These are phyloP conservation scores for Diddensiella santjacobensis DNA, from an alignment of 805 yeast genomes.

Conservation along the genomic window DNA sequence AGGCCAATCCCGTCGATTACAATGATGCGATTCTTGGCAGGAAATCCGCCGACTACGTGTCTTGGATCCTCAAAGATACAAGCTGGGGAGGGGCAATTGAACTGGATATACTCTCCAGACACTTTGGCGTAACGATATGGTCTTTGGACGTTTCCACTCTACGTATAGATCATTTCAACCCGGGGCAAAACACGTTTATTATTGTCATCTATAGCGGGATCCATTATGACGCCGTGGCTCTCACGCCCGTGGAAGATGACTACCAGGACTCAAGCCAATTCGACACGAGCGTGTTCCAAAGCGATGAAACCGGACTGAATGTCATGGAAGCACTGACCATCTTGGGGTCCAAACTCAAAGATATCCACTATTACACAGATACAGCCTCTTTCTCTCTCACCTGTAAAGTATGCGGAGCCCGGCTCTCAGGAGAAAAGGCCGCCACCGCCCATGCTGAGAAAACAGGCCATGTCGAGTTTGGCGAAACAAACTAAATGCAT, in stretches of 20 bases:
- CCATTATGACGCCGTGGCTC: slow-evolving; percentile 65
- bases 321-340: slow-evolving; percentile 38
- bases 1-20: slow-evolving; percentile 43
- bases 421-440: slow-evolving; percentile 58
- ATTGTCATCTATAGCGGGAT: slow-evolving; percentile 62
- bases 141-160: slow-evolving; percentile 65
- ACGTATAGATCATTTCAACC: slow-evolving; percentile 51
- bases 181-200: slow-evolving; percentile 43
- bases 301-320: slow-evolving; percentile 32
- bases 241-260: slow-evolving; percentile 30
- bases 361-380: slow-evolving; percentile 59
- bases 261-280: slow-evolving; percentile 25
- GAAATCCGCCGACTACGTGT: slow-evolving; percentile 44
- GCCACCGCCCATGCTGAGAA: slow-evolving; percentile 60
- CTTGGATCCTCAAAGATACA: slow-evolving; percentile 57
- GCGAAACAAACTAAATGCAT: slow-evolving; percentile 38
- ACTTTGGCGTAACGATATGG: slow-evolving; percentile 48
- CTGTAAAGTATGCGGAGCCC: slow-evolving; percentile 52
- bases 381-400: slow-evolving; percentile 54
- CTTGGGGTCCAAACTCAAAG: slow-evolving; percentile 45
- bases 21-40: slow-evolving; percentile 57
- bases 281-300: slow-evolving; percentile 44
- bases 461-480: slow-evolving; percentile 60
- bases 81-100: slow-evolving; percentile 89
- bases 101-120: slow-evolving; percentile 54